These are phyloP conservation scores for Alisma plantagoaquatica DNA, from an alignment of 106 monocot genomes.

Conservation along the genomic window DNA sequence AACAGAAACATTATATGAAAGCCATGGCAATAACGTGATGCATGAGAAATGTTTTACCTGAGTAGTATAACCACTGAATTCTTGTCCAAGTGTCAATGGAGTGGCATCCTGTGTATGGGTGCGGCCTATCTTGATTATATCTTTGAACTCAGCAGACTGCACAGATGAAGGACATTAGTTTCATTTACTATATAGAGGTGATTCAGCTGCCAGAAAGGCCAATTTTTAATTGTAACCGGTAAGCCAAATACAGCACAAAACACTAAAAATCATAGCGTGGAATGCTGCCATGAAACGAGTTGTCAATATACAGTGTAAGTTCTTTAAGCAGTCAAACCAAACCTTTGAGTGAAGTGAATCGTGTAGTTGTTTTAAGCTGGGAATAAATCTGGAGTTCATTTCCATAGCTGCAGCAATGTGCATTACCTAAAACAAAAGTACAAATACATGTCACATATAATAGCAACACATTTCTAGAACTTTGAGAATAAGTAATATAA, in stretches of 20 bases:
- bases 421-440: slow-evolving; percentile 91
- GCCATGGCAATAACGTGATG: too few species aligned
- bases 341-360: slow-evolving; percentile 75
- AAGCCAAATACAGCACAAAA: too few species aligned
- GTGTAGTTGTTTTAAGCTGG: slow-evolving; percentile 60
- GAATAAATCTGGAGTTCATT: slow-evolving; percentile 74
- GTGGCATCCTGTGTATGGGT: slow-evolving; percentile 99
- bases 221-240: too few species aligned
- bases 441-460: neutral
- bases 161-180: slow-evolving; percentile 3
- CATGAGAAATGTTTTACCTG: slow-evolving; percentile 67
- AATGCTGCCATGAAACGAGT: too few species aligned
- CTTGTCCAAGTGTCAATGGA: slow-evolving; percentile 95
- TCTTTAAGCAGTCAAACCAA: neutral
- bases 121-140: slow-evolving; percentile 94
- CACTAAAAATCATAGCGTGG: too few species aligned
- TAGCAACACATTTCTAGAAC: too few species aligned
- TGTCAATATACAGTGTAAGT: too few species aligned
- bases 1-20: too few species aligned
- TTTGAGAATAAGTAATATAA: too few species aligned
- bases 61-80: slow-evolving; percentile 93
- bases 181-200: too few species aligned
- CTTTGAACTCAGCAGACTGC: slow-evolving; percentile 88
- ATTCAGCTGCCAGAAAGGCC: too few species aligned
- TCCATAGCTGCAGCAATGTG: slow-evolving; percentile 92